These are phyloP conservation scores for Metschnikowia cubensis DNA, from an alignment of 805 yeast genomes.

Conservation along the genomic window DNA sequence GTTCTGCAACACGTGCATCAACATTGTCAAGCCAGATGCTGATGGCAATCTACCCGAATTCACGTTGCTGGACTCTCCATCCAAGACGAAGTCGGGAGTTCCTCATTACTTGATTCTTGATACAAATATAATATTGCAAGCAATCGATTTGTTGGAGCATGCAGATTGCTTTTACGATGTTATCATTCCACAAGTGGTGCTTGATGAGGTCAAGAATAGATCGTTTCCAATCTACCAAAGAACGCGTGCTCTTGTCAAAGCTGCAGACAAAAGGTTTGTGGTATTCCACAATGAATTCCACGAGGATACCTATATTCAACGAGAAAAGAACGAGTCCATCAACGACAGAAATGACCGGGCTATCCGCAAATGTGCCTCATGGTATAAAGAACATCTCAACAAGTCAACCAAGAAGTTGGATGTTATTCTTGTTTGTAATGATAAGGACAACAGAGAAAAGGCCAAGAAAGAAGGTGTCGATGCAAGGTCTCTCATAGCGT, in stretches of 20 bases:
- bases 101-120: slow-evolving; percentile 84
- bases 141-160: slow-evolving; percentile 86
- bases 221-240: slow-evolving; percentile 87
- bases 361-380: slow-evolving; percentile 67
- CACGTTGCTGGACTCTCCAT: slow-evolving; percentile 62
- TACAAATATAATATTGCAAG: slow-evolving; percentile 81
- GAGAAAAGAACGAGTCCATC: slow-evolving; percentile 64
- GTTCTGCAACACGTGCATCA: slow-evolving; percentile 60
- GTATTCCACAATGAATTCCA: slow-evolving; percentile 93
- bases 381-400: slow-evolving; percentile 66
- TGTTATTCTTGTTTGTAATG: slow-evolving; percentile 70
- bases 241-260: slow-evolving; percentile 68
- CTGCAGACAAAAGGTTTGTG: slow-evolving; percentile 75
- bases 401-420: slow-evolving; percentile 36
- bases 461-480: slow-evolving; percentile 52
- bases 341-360: slow-evolving; percentile 93
- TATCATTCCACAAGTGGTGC: slow-evolving; percentile 89
- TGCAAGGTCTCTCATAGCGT: slow-evolving; percentile 61
- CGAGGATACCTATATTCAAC: slow-evolving; percentile 60
- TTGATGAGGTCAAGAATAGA: slow-evolving; percentile 87
- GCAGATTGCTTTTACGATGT: slow-evolving; percentile 78
- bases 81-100: slow-evolving; percentile 44
- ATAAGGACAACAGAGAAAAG: slow-evolving; percentile 56
- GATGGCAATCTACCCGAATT: slow-evolving; percentile 63
- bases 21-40: slow-evolving; percentile 56